A percentile compares a stretch with the other conserved stretches of the same genome.
These are phyloP conservation scores for Orobanche coerulescens DNA, from an alignment of 257 asterid genomes.

Conservation along the genomic window DNA sequence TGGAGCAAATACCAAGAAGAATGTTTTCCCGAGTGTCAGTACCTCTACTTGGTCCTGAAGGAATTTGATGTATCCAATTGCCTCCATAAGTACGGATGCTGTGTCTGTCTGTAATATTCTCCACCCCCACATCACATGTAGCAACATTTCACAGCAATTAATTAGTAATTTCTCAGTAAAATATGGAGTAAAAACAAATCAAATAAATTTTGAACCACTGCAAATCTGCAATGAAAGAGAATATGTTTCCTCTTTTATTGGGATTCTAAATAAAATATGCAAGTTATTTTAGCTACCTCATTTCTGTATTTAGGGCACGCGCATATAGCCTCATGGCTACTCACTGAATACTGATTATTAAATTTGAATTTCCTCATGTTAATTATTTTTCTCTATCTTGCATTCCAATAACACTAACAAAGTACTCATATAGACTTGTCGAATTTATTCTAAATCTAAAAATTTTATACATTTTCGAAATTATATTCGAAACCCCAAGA, in stretches of 20 bases:
- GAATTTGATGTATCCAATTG: constrained; percentile 92
- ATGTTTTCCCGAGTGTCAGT: constrained; percentile 24
- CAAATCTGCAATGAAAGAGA: constrained; percentile 8
- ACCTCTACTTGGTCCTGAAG: constrained; percentile 89
- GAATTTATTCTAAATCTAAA: too few relatives aligned
- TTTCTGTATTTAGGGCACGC: constrained; percentile 1
- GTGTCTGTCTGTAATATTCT: constrained; percentile 82
- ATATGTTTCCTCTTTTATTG: constrained; percentile 8
- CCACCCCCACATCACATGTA: constrained; percentile 25
- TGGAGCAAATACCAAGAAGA: constrained; percentile 34
- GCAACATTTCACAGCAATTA: too few relatives aligned
- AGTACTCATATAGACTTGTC: too few relatives aligned
- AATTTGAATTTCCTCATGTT: too few relatives aligned
- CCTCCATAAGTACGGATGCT: constrained; percentile 95
- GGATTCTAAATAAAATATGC: constrained; percentile 21
- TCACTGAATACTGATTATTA: not conserved
- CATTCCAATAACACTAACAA: too few relatives aligned
- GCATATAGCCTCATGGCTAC: too few relatives aligned
- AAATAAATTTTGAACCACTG: not conserved
- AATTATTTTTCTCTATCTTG: too few relatives aligned
- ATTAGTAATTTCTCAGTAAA: not conserved
- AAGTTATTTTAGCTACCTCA: constrained; percentile 24
- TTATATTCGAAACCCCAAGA: too few relatives aligned
- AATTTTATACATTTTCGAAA: too few relatives aligned
- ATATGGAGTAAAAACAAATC: too few relatives aligned